Evolutionary conservation across 306 rosid species (phyloP), one percentile per base, ranked within the genome.

Genomic region (Trifolium fragiferum): DNA sequence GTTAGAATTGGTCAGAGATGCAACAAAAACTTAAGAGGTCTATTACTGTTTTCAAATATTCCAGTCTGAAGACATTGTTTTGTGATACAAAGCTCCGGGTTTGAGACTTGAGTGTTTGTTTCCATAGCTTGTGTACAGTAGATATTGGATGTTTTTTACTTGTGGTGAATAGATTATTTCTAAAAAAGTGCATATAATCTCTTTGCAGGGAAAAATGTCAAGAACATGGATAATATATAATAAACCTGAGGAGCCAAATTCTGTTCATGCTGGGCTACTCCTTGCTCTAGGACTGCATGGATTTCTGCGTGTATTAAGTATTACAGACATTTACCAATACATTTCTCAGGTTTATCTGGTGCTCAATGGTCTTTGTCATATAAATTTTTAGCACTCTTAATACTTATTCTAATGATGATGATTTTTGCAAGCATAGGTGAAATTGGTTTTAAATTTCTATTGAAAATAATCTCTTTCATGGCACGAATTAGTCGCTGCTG

Each of bases 221-320:
- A 93, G 97, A 80, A 91, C 96, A 68, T 91, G 97, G 98, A 87
- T 94, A 70, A 79, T 84, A 77, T 94, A 91, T 77, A 91, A 91
- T 83, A 91, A 73, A 84, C 94, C 97, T 43, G 93, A 81, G 80
- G 97, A 89, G 66, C 94, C 97, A 65, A 94, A 81, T 82, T 88
- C 97, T 75, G 78, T 90, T 87, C 98, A 94, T 75, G 98, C 98
- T 16, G 97, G 98, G 74, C 91, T 94, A 77, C 92, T 94, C 74
- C 93, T 91, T 78, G 98, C 93, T 37, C 80, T 94, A 40, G 98
- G 98, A 75, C 82, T 91, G 82, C 98, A 94, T 76, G 97, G 97
- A 77, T 89, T 88, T 83, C 83, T 93, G 79, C 88, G 85, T 66
- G 96, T 90, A 73, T 79, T 90, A 76, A 82, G 37, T 73, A 83